These are phyloP conservation scores for Isabelozyma rhagii DNA, from an alignment of 805 yeast genomes.

Conservation along the genomic window DNA sequence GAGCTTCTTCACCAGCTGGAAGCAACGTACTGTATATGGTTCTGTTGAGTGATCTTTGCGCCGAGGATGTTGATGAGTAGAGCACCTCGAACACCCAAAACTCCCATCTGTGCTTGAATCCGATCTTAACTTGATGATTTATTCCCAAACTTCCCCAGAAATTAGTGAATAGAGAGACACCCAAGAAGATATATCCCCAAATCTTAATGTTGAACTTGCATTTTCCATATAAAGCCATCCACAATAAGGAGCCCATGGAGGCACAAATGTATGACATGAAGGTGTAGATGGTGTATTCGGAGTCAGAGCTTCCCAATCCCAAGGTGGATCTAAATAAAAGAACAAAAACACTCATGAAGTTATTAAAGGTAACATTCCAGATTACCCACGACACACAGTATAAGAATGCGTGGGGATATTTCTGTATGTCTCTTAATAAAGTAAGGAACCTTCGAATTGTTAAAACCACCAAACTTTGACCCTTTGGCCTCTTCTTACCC, in stretches of 20 bases:
- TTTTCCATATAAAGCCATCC: constrained; percentile 35
- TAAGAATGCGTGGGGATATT: constrained; percentile 31
- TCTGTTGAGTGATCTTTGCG: constrained; percentile 35
- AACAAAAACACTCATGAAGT: constrained; percentile 32
- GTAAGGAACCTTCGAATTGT: constrained; percentile 21
- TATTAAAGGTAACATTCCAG: constrained; percentile 36
- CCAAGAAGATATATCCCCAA: constrained; percentile 34
- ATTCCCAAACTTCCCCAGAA: constrained; percentile 41
- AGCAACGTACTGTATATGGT: constrained; percentile 33
- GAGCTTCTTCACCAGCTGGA: constrained; percentile 42
- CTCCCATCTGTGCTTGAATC: constrained; percentile 42
- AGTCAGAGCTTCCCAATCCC: constrained; percentile 34
- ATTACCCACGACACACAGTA: constrained; percentile 40
- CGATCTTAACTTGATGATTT: constrained; percentile 19
- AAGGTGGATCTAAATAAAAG: constrained; percentile 37
- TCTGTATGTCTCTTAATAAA: constrained; percentile 19
- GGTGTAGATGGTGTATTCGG: constrained; percentile 37
- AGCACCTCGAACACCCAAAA: constrained; percentile 40
- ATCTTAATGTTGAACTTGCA: constrained; percentile 20
- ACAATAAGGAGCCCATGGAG: constrained; percentile 28
- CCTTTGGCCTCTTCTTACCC: constrained; percentile 22
- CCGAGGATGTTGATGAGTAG: constrained; percentile 31
- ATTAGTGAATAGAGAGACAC: constrained; percentile 27
- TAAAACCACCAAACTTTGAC: constrained; percentile 19
- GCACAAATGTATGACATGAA: constrained; percentile 35